Base-by-base conservation (phyloP, 345 rosid genomes). In the Eucalyptus curtisii region DNA sequence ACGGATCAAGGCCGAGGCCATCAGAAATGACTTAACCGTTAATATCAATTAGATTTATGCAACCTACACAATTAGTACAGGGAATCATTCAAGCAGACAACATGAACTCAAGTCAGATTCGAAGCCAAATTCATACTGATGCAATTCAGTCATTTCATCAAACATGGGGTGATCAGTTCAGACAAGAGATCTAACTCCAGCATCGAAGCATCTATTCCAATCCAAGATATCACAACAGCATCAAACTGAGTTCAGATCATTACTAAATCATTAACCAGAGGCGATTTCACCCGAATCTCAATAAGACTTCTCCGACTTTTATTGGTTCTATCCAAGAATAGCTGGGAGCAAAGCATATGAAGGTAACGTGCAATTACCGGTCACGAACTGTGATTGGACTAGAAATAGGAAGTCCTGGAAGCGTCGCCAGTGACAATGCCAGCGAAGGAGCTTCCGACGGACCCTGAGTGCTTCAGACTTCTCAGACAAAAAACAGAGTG, bases 1-100 rank as follows among this genome's bases (percentile, higher is more conserved):
- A 66, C 7, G 12, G 5, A 8, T 31, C 42, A 66, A 31, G 42
- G 79, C 42, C 22, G 2, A 15, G 76, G 76, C 4, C 20, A n/a
- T 66, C 2, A 0, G 76, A 14, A n/a, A 66, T 15, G 76, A 31
- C 15, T 59, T 0, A 59, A 59, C 0, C 15, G 66, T 27, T 5
- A 25, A 25, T 5, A 25, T 59, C 4, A 25, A 25, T 59, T 25
- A 59, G 66, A 27, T 25, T 59, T 27, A 11, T 59, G 4, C 66
- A 25, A 11, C 66, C 31, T 27, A 11, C 7, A 59, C 66, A 59
- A 59, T 13, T 1, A 59, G 31, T 59, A 59, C 66, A 27, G 22
- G 0, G 12, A 66, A 66, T 66, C 42, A 66, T 66, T 66, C 42
- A 66, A 31, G 79, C 79, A 66, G 22, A 66, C 42, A 66, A 66